phyloP scores from a whole-genome alignment of 2,329 filamentous ascomycete species.

The Diaporthe citriasiana region DNA sequence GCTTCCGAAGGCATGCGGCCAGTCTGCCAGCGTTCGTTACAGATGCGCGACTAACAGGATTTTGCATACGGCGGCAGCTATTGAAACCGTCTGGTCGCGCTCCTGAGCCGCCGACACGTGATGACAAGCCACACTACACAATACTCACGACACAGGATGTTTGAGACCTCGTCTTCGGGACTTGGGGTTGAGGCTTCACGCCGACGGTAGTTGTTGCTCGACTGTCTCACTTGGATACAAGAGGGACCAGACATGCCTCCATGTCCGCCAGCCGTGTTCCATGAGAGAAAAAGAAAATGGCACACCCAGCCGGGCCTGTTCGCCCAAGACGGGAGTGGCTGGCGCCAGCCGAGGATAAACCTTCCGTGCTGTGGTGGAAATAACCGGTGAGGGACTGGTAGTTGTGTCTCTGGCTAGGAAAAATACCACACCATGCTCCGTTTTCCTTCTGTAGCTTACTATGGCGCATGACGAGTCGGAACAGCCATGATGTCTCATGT shows the following conservation, averaged over 20 bases:
- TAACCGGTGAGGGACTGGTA: not conserved
- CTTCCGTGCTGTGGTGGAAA: not conserved
- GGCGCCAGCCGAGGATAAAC: not conserved
- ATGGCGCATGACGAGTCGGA: not conserved
- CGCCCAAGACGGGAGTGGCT: slow-evolving; percentile 15
- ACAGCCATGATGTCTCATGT: not conserved
- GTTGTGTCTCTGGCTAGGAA: not conserved
- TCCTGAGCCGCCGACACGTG: not conserved
- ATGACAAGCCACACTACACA: not conserved
- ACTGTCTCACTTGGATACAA: not conserved
- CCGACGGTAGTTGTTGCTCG: not conserved
- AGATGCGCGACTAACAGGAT: not conserved
- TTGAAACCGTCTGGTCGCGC: not conserved
- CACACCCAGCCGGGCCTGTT: not conserved
- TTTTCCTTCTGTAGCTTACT: not conserved
- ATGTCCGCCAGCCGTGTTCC: not conserved
- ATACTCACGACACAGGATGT: not conserved
- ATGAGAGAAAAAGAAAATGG: not conserved
- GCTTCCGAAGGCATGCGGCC: not conserved
- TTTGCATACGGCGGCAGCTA: not conserved
- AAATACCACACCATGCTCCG: not conserved
- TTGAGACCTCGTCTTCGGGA: not conserved
- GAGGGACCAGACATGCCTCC: not conserved
- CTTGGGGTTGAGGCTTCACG: not conserved
- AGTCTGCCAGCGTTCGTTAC: too few species aligned